These are phyloP conservation scores for Phyllosticta paracitricarpa DNA, from an alignment of 2,329 filamentous ascomycete species.

Conservation along the genomic window DNA sequence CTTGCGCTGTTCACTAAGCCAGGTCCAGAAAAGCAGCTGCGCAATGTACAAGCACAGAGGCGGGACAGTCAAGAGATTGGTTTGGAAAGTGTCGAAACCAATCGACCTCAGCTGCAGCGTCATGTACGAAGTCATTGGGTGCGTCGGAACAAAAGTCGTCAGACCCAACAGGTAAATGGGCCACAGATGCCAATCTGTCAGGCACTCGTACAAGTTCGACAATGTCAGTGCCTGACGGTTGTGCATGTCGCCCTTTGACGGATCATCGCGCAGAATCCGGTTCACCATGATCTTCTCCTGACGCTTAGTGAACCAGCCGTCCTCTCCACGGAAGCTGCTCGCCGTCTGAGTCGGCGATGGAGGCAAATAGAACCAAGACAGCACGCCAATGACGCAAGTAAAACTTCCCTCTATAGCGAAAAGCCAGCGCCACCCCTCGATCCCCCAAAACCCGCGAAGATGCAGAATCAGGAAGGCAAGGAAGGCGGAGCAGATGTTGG, in stretches of 20 bases:
- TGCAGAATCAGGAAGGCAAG: constrained; percentile 46
- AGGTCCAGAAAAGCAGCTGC: constrained; percentile 39
- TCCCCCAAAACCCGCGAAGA: constrained; percentile 38
- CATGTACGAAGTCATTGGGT: constrained; percentile 29
- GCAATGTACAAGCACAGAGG: constrained; percentile 40
- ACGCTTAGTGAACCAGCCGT: constrained; percentile 55
- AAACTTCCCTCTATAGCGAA: constrained; percentile 36
- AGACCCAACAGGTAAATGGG: constrained; percentile 43
- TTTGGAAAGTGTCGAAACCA: constrained; percentile 33
- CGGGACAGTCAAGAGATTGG: constrained; percentile 33
- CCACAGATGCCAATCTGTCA: constrained; percentile 47
- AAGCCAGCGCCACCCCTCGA: constrained; percentile 48
- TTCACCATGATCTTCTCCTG: constrained; percentile 63
- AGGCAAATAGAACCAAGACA: constrained; percentile 30
- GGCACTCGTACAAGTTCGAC: constrained; percentile 38
- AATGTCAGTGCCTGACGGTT: constrained; percentile 43
- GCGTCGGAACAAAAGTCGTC: constrained; percentile 24
- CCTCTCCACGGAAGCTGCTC: constrained; percentile 45
- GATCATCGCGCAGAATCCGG: constrained; percentile 46
- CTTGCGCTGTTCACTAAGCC: constrained; percentile 40
- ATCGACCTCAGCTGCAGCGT: constrained; percentile 30
- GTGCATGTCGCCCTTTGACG: constrained; percentile 46
- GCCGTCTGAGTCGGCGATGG: constrained; percentile 52
- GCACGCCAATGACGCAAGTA: constrained; percentile 27
- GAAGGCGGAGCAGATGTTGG: constrained; percentile 47